These are phyloP conservation scores for Musa acuminata DNA, from an alignment of 176 grass and related monocot genomes.

Conservation along the genomic window DNA sequence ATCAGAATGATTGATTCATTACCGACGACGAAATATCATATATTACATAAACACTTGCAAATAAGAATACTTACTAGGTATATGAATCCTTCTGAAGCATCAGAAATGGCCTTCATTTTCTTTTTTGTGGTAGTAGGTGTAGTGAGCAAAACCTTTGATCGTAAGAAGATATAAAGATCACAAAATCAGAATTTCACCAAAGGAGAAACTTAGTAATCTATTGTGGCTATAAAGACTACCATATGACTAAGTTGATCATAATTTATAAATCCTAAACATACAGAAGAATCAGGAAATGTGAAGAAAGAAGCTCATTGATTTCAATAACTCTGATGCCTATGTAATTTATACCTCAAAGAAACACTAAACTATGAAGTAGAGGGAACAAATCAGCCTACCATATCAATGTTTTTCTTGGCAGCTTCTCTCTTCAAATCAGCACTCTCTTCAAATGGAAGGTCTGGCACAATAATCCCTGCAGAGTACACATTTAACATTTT, in stretches of 20 bases:
- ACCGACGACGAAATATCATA: background rate
- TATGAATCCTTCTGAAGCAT: constrained; percentile 23
- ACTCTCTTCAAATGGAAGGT: constrained; percentile 11
- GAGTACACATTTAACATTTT: background rate
- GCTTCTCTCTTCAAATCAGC: constrained; percentile 2
- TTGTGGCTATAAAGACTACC: too few species aligned
- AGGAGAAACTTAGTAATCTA: background rate
- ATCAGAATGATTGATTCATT: background rate
- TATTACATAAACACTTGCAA: background rate
- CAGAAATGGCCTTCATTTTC: constrained; percentile 14
- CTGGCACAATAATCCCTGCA: constrained; percentile 20
- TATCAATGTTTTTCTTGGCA: constrained; percentile 7
- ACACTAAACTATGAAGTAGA: background rate
- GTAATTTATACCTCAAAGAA: background rate
- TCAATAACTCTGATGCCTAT: background rate
- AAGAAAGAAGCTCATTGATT: too few species aligned
- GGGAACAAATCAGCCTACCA: background rate
- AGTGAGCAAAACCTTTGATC: constrained; percentile 4
- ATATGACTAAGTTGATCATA: too few species aligned
- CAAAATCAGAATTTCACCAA: too few species aligned
- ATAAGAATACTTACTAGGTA: constrained; percentile 16
- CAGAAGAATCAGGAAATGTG: too few species aligned
- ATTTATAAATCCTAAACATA: too few species aligned
- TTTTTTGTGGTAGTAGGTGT: constrained; percentile 8
- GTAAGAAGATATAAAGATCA: background rate